Conservation (phyloP, 257 asterid species). For the Solanum virginianum region DNA sequence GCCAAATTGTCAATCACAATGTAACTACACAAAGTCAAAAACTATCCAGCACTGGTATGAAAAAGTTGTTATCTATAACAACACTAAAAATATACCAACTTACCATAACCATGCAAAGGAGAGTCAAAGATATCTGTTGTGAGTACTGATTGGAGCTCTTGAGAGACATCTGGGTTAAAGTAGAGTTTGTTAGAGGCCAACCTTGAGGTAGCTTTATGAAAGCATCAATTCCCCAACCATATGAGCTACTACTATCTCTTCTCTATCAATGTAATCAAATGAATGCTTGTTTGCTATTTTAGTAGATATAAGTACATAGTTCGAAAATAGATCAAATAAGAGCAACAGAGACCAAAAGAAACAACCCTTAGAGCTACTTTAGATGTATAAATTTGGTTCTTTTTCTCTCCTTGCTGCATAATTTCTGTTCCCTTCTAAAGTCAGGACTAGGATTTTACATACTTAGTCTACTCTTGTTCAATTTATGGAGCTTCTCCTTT, state of each 20-base stretch:
- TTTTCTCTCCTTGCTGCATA: neutral
- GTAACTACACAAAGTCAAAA: neutral
- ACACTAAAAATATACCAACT: conserved; percentile 5
- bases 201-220: conserved; percentile 65
- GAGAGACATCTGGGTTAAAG: conserved; percentile 49
- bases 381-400: neutral
- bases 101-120: conserved; percentile 70
- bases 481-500: neutral
- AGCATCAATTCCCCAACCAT: conserved; percentile 68
- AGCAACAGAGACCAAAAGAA: neutral
- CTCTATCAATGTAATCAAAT: conserved; percentile 65
- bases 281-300: conserved; percentile 24
- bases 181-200: conserved; percentile 60
- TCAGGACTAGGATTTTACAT: neutral
- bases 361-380: neutral
- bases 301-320: neutral
- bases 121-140: conserved; percentile 51
- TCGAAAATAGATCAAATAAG: neutral
- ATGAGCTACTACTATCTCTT: conserved; percentile 60
- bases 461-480: neutral
- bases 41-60: neutral
- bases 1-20: neutral
- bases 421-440: neutral
- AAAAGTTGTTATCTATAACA: neutral
- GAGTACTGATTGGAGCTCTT: conserved; percentile 49